phyloP scores from a whole-genome alignment of 768 basidiomycete species.

The Boletus bicolor region DNA sequence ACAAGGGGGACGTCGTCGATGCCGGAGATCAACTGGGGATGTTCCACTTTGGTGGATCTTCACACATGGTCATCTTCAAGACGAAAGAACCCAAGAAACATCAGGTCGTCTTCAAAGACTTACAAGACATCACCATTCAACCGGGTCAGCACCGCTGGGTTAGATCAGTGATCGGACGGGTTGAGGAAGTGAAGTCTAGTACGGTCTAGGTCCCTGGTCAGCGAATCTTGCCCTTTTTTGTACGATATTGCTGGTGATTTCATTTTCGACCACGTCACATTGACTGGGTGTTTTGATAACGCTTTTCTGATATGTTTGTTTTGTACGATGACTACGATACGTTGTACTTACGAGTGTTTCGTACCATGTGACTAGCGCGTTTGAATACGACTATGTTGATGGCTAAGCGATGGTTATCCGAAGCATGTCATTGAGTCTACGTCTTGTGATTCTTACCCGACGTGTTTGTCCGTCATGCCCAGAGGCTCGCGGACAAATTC shows the following conservation, averaged over 20 bases:
- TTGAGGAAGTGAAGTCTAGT: not conserved
- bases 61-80: slow-evolving; percentile 41
- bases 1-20: not conserved
- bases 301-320: not conserved
- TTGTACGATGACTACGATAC: not conserved
- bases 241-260: not conserved
- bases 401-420: not conserved
- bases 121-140: not conserved
- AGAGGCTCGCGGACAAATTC: slow-evolving; percentile 82
- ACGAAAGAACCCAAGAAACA: not conserved
- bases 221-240: not conserved
- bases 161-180: not conserved
- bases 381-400: not conserved
- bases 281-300: not conserved
- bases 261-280: not conserved
- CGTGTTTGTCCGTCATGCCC: slow-evolving; percentile 83
- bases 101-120: not conserved
- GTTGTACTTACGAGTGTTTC: not conserved
- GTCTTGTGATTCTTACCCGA: slow-evolving; percentile 55
- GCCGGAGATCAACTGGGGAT: slow-evolving; percentile 14
- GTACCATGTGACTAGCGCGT: not conserved
- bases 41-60: slow-evolving; percentile 65
- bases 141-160: slow-evolving; percentile 1
- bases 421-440: not conserved
- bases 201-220: not conserved